These are phyloP conservation scores for Trichoderma sp. DNA, from an alignment of 2,329 filamentous ascomycete genomes.

Conservation along the genomic window DNA sequence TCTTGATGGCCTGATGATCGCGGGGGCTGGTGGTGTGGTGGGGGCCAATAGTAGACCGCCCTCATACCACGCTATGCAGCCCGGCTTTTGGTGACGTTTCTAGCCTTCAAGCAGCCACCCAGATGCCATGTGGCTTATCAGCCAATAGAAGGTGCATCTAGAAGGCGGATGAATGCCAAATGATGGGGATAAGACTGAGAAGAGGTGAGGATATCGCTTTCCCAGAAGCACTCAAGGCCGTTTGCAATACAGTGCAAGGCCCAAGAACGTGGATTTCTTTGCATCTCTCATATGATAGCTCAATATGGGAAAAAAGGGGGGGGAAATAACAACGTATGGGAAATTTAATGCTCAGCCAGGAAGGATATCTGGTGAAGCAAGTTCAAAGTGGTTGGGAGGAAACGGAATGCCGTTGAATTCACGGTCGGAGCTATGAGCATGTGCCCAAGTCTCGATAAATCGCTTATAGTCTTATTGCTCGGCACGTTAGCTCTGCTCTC, in stretches of 20 bases:
- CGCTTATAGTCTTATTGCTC: slow-evolving; percentile 47
- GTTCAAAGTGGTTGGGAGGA: slow-evolving; percentile 51
- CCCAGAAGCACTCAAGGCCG: not conserved
- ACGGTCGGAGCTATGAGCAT: slow-evolving; percentile 52
- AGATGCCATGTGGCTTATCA: slow-evolving; percentile 5
- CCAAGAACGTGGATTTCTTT: not conserved
- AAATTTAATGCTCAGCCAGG: slow-evolving; percentile 32
- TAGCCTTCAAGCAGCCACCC: not conserved
- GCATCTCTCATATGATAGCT: not conserved
- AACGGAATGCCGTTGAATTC: slow-evolving; percentile 53
- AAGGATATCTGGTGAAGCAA: slow-evolving; percentile 53
- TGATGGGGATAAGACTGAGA: not conserved
- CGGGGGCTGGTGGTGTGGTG: slow-evolving; percentile 34
- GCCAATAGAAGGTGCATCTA: not conserved
- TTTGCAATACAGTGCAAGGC: not conserved
- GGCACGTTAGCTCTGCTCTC: not conserved
- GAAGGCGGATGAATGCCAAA: not conserved
- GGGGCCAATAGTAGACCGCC: slow-evolving; percentile 24
- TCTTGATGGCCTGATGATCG: slow-evolving; percentile 38
- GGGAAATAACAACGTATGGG: not conserved
- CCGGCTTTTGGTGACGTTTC: slow-evolving; percentile 9
- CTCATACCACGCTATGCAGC: slow-evolving; percentile 28
- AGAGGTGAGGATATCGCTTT: not conserved
- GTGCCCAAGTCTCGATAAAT: slow-evolving; percentile 52
- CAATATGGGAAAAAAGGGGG: not conserved